A percentile compares a stretch with the other conserved stretches of the same genome.
Conservation (phyloP, 257 asterid species). For the Gentiana dahurica region DNA sequence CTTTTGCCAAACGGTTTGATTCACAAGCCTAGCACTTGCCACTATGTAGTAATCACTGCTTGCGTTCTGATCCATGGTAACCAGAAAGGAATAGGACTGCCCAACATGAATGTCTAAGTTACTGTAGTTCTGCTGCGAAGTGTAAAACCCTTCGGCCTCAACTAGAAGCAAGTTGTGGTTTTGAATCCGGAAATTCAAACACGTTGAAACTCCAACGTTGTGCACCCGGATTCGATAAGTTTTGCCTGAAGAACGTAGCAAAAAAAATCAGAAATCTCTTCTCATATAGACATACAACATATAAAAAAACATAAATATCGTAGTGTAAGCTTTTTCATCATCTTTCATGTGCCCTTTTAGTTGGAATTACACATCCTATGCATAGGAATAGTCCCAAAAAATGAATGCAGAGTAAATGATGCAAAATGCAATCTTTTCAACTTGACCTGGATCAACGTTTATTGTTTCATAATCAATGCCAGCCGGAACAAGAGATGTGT, state of each 20-base stretch:
- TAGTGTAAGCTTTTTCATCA: too few species aligned
- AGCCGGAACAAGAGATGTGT: slow-evolving; percentile 66
- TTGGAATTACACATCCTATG: too few species aligned
- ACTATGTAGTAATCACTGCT: slow-evolving; percentile 91
- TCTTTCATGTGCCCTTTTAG: too few species aligned
- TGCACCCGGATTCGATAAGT: slow-evolving; percentile 86
- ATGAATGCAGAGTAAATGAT: too few species aligned
- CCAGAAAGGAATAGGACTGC: slow-evolving; percentile 73
- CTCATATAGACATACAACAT: too few species aligned
- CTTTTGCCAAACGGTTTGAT: slow-evolving; percentile 73
- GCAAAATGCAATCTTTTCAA: neutral
- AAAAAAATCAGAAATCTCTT: too few species aligned
- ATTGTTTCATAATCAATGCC: slow-evolving; percentile 73
- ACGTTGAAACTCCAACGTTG: slow-evolving; percentile 79
- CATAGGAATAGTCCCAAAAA: too few species aligned
- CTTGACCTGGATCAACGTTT: slow-evolving; percentile 76
- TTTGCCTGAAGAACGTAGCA: slow-evolving; percentile 39
- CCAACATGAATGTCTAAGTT: slow-evolving; percentile 89
- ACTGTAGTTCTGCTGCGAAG: slow-evolving; percentile 72
- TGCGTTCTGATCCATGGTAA: slow-evolving; percentile 93
- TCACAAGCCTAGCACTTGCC: slow-evolving; percentile 90
- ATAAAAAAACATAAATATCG: too few species aligned
- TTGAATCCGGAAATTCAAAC: slow-evolving; percentile 84
- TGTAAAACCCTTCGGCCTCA: slow-evolving; percentile 87
- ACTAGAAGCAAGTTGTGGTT: slow-evolving; percentile 75